phyloP scores from a whole-genome alignment of 371 early-diverging fungal species.

The Mortierella sp. region DNA sequence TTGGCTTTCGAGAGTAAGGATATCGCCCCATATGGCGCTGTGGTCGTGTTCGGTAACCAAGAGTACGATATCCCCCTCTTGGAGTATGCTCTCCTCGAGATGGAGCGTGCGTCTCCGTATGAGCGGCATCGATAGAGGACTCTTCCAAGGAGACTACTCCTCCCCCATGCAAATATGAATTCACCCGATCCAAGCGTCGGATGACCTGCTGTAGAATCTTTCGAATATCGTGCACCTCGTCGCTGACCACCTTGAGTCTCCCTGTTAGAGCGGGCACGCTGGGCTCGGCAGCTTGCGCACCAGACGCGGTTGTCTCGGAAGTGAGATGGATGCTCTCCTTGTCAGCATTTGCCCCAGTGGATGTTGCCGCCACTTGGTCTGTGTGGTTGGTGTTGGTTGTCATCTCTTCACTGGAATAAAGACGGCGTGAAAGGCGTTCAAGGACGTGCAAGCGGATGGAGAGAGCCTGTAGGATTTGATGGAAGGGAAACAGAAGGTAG shows the following conservation, averaged over 20 bases:
- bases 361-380: not conserved
- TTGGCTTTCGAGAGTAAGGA: constrained; percentile 12
- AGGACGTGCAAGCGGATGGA: no score
- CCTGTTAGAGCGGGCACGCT: no score
- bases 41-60: no score
- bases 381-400: no score
- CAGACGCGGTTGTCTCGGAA: no score
- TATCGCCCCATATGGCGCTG: not conserved
- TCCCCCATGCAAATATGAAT: not conserved
- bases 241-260: not conserved
- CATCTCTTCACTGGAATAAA: no score
- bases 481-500: not conserved
- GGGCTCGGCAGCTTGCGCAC: no score
- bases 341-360: not conserved
- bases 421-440: no score
- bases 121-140: not conserved
- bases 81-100: not conserved
- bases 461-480: no score
- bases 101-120: not conserved
- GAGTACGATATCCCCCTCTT: not conserved
- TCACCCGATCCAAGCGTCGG: constrained; percentile 17
- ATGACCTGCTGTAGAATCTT: constrained; percentile 4
- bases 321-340: not conserved
- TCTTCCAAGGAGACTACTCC: constrained; percentile 4
- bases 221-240: constrained; percentile 15